Conservation (phyloP, 75 land plant species). For the Pinus tabuliformis region DNA sequence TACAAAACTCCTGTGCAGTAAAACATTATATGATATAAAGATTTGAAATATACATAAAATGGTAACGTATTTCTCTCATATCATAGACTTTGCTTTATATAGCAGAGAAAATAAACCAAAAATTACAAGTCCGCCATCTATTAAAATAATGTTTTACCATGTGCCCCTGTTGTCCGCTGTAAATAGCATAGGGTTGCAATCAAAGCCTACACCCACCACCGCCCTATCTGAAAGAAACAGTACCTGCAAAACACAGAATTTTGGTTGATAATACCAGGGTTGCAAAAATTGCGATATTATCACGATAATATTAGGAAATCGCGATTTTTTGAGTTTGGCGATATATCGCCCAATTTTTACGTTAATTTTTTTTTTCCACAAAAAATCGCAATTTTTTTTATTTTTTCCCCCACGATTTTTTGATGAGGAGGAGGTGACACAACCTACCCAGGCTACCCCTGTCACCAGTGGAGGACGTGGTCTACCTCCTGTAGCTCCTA, state of each 20-base stretch:
- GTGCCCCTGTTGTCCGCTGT: conserved; percentile 75
- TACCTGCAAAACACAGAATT: conserved; percentile 38
- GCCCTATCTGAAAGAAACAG: conserved; percentile 84
- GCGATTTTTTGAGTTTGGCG: too few relatives aligned
- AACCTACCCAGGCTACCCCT: too few relatives aligned
- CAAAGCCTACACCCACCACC: conserved; percentile 94
- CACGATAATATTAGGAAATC: too few relatives aligned
- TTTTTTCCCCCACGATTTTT: too few relatives aligned
- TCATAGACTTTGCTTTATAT: background rate
- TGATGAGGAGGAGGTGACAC: too few relatives aligned
- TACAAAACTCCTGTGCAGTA: conserved; percentile 63
- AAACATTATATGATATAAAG: background rate
- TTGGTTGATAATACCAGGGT: background rate
- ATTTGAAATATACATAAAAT: background rate
- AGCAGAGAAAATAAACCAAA: background rate
- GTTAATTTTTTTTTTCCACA: too few relatives aligned
- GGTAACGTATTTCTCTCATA: background rate
- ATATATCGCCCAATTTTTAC: too few relatives aligned
- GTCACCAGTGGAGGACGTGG: too few relatives aligned
- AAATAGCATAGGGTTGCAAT: conserved; percentile 95
- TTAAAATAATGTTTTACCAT: conserved; percentile 50
- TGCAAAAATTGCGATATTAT: too few relatives aligned
- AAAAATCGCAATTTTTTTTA: too few relatives aligned
- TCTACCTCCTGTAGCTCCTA: too few relatives aligned
- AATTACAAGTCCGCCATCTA: background rate